Evolutionary conservation across 176 grass and related monocot genomes (phyloP), one percentile per base, ranked within the genome.

Genomic region (Puya raimondii): DNA sequence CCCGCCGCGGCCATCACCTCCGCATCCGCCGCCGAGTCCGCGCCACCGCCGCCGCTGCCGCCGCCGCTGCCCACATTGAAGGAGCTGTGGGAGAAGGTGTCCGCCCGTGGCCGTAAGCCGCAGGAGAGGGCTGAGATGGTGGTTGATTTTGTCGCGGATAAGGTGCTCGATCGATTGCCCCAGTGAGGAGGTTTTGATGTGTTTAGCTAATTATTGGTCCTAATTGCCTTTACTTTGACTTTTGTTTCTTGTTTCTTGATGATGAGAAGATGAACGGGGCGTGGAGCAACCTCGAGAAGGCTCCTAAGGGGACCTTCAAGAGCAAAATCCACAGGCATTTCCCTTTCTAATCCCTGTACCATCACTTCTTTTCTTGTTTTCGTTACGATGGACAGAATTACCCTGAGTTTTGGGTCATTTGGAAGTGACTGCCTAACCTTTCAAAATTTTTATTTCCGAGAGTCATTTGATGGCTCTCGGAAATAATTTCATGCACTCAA

Each of bases 221-320:
- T 66, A 17, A 14, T 22, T 1, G 18, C 11, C 47, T 13, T 42
- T 29, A 15, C 11, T 21, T 76, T 14, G 11, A 1, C 23, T 16
- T 76, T 76, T 56, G 11, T 23, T 26, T 68, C 6, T 4, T 58
- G 51, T 58, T 63, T 79, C 22, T 2, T 33, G 42, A 49, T 8
- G 64, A 13, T 17, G 74, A 64, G 66, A 79, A 91, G 92, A 93
- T 93, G 89, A 97, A 87, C 63, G 63, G 74, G n/a, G 84, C 84
- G 54, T 97, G 94, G 94, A 79, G 76, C 33, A 80, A 79, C 21
- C 83, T 97, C 51, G 94, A 88, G 80, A 97, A 77, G 50, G 86
- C 89, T 69, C 87, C 86, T 25, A 72, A 82, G 54, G 94, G 94
- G 59, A 83, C 94, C 22, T n/a, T 90, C 59, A 97, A 97, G 84